Evolutionary conservation across 148 eudicot species (phyloP).

Genomic region (Silene latifolia): DNA sequence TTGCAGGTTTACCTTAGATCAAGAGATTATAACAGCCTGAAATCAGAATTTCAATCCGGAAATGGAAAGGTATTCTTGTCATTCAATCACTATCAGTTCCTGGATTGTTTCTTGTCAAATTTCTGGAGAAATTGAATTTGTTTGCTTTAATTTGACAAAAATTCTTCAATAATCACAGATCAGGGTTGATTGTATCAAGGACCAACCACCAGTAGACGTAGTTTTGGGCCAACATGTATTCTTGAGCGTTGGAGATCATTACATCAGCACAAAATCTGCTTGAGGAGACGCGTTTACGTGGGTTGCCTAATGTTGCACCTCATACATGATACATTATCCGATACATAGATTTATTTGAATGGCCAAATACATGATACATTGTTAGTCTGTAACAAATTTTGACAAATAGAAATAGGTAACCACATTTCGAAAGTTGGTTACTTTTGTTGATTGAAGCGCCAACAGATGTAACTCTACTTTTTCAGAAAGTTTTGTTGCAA

Average conservation of each 20-base stretch:
- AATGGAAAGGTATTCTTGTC: slow-evolving; percentile 56
- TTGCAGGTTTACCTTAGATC: slow-evolving; percentile 57
- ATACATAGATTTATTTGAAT: too few relatives aligned
- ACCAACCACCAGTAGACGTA: slow-evolving; percentile 52
- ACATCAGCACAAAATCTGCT: slow-evolving; percentile 25
- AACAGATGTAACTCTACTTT: too few relatives aligned
- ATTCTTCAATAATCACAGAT: slow-evolving; percentile 31
- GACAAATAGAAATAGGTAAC: too few relatives aligned
- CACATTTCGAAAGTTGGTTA: too few relatives aligned
- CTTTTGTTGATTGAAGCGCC: too few relatives aligned
- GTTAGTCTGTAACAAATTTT: too few relatives aligned
- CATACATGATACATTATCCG: neutral
- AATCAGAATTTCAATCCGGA: slow-evolving; percentile 61
- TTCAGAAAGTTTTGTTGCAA: too few relatives aligned
- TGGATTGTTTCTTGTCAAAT: neutral
- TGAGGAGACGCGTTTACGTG: neutral
- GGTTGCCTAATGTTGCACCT: neutral
- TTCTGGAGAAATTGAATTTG: slow-evolving; percentile 3
- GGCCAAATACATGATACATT: too few relatives aligned
- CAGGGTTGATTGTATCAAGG: slow-evolving; percentile 54
- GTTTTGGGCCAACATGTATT: slow-evolving; percentile 54
- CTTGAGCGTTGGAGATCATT: slow-evolving; percentile 68
- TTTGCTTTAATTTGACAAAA: neutral
- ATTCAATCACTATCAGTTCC: too few relatives aligned
- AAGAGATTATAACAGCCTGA: slow-evolving; percentile 64